Base-by-base conservation (phyloP, 306 rosid species). In the Cucurbita ficifolia region DNA sequence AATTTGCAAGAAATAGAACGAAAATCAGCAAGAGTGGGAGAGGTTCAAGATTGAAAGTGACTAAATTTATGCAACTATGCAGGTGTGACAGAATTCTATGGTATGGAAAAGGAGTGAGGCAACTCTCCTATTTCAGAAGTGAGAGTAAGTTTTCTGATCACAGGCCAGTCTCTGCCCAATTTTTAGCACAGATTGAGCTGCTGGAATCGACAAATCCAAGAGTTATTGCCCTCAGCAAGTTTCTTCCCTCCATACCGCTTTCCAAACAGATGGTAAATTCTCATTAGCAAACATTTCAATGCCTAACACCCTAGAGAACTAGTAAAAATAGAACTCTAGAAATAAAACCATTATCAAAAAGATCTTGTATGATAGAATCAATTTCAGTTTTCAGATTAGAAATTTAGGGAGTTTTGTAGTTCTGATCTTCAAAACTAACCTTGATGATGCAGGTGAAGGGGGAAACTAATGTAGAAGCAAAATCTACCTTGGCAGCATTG, bases 101-200 rank as follows among this genome's bases (percentile, higher is more conserved):
- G 99, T 87, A 81, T 72, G 99, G 99, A 56, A 94, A 89, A 85
- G 97, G 96, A 56, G 86, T 87, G 60, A 89, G 84, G 48, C 95
- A 90, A 85, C 87, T 91, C 73, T 83, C 93, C 36, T 94, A 94
- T 83, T 75, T 90, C 63, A 85, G 99, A 43, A 85, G 91, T 63
- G 99, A 94, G 75, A 94, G 90, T 76, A 94, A 89, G 82, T 94
- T 94, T 78, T 94, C 99, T 17, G 99, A 94, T 69, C 99, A 94
- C 82, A 87, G 99, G 6, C 99, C 99, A 0, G 99, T 94, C 73
- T 87, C 96, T 70, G 99, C 96, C 13, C 82, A 89, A 71, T 94
- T 94, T 80, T 85, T 94, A n/a, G 81, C 95, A 59, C 89, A 89
- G 43, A 75, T 90, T 60, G 92, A 90, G 70, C 70, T 77, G 76